Evolutionary conservation across 2,329 filamentous ascomycete species (phyloP), one percentile per base, ranked within the genome.

Genomic region (Emericellopsis atlantica): DNA sequence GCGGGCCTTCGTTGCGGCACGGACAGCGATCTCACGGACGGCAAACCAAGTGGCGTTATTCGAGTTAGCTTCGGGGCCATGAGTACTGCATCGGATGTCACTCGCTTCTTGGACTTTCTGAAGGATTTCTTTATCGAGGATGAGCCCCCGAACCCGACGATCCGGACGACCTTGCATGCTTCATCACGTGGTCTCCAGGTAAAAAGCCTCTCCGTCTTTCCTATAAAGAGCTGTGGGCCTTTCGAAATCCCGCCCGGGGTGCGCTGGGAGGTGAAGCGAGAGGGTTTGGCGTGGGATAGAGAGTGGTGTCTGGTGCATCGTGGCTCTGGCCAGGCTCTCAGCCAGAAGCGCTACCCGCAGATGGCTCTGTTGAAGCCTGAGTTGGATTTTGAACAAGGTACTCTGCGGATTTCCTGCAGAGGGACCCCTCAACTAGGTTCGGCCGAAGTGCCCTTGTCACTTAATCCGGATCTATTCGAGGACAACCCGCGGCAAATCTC

Each of bases 261-360:
- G 7, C 54, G 68, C 12, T 98, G 92, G 92, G 78, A 84, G 50
- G 71, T 96, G 16, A 76, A 74, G 42, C 68, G 74, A 7, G 88
- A 95, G 62, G 92, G 92, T 0, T 67, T 98, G 3, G 83, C 80
- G 8, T 96, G 90, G 88, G 92, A 98, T 57, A 74, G 92, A 45
- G 90, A 96, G 64, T 98, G 92, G 90, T 96, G 90, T 60, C 66
- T 98, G 16, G 70, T 98, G 12, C 89, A 95, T 55, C 75, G 80
- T 53, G 88, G 86, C 35, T 93, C 89, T 1, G 84, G 86, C 0
- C 79, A 81, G 50, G 87, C 83, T 6, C 66, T 98, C 41, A 95
- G 77, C 54, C 90, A 96, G 60, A 98, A 96, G 62, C 72, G 80
- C 47, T 81, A 92, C 54, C 85, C 89, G 3, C 76, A 70, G 29